These are phyloP conservation scores for Jamesozyma lodderae DNA, from an alignment of 805 yeast genomes.

Conservation along the genomic window DNA sequence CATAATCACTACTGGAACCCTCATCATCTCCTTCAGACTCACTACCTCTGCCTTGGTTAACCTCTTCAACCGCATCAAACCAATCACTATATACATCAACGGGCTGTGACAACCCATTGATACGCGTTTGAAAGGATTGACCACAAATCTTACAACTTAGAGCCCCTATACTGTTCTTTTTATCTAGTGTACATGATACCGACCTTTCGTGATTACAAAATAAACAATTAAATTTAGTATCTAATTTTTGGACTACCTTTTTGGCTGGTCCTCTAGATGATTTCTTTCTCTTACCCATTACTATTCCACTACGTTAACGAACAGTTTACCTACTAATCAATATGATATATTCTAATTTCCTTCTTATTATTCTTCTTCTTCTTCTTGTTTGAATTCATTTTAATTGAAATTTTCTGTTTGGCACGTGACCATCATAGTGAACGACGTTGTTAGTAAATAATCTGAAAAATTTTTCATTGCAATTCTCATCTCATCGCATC, in stretches of 20 bases:
- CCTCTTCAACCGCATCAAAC: constrained; percentile 91
- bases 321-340: too few relatives aligned
- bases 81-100: constrained; percentile 94
- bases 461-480: too few relatives aligned
- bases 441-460: too few relatives aligned
- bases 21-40: constrained; percentile 27
- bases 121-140: constrained; percentile 81
- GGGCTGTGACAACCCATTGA: constrained; percentile 71
- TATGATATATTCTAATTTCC: too few relatives aligned
- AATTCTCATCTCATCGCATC: too few relatives aligned
- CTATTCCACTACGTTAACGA: too few relatives aligned
- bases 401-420: too few relatives aligned
- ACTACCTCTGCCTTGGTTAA: constrained; percentile 32
- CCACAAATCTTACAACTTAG: constrained; percentile 90
- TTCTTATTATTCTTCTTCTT: too few relatives aligned
- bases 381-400: too few relatives aligned
- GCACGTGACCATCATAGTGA: too few relatives aligned
- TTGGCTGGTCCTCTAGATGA: constrained; percentile 75
- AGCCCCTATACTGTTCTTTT: constrained; percentile 74
- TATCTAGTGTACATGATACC: constrained; percentile 80
- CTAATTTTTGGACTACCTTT: constrained; percentile 68
- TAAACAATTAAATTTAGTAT: constrained; percentile 77
- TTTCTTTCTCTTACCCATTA: constrained; percentile 73
- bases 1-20: constrained; percentile 29
- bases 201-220: constrained; percentile 95